A percentile compares a stretch with the other conserved stretches of the same genome.
phyloP scores from a whole-genome alignment of 73 alveolate species.

The Effrenium voratum region DNA sequence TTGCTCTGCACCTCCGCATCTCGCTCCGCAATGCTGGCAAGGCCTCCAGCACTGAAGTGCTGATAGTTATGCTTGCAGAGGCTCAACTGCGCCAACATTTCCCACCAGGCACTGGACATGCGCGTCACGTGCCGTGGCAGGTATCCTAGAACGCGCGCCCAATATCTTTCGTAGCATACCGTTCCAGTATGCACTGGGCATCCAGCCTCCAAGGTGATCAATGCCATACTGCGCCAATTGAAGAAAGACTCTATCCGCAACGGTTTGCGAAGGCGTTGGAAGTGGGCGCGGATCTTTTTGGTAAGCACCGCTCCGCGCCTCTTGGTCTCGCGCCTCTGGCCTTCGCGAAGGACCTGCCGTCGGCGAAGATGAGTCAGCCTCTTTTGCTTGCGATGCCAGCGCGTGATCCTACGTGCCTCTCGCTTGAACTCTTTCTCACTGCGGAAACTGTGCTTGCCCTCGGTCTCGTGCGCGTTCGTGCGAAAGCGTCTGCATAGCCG shows the following conservation, averaged over 20 bases:
- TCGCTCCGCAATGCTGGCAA: neutral
- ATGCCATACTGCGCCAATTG: neutral
- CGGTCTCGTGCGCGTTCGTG: no score
- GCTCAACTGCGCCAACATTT: neutral
- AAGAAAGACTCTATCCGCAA: neutral
- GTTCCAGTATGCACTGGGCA: neutral
- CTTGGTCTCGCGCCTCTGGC: neutral
- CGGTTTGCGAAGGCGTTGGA: neutral
- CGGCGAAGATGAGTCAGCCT: neutral
- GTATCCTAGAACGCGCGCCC: neutral
- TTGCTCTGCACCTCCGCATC: neutral
- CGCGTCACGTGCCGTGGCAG: neutral
- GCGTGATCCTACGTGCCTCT: neutral
- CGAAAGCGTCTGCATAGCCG: no score
- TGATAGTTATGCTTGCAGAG: neutral
- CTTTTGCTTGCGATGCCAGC: neutral
- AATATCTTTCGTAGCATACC: neutral
- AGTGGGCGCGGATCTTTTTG: slow-evolving; percentile 3
- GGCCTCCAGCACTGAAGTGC: neutral
- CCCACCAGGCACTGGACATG: neutral
- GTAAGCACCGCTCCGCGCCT: neutral
- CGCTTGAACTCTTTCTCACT: neutral
- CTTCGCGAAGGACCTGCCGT: neutral
- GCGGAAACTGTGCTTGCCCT: neutral
- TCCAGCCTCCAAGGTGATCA: neutral